A percentile compares a stretch with the other conserved stretches of the same genome.
Conservation (phyloP, 371 early-diverging fungal genomes). For the Mucor velutinosus region DNA sequence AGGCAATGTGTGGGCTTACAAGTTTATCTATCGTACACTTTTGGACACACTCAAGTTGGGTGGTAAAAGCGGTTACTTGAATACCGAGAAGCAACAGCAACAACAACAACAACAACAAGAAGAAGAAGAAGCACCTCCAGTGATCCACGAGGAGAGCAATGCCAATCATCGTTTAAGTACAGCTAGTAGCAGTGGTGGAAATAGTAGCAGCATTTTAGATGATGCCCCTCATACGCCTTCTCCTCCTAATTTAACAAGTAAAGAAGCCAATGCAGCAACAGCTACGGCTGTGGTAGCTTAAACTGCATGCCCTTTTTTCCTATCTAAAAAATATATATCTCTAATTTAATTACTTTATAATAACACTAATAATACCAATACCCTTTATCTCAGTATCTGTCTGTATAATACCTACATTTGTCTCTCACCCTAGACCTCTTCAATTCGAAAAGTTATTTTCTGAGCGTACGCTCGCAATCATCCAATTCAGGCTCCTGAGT, state of each 20-base stretch:
- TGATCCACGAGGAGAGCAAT: background rate
- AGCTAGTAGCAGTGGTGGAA: constrained; percentile 17
- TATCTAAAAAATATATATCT: background rate
- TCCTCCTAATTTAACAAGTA: background rate
- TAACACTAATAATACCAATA: background rate
- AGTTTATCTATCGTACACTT: constrained; percentile 81
- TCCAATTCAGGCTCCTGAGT: too few relatives aligned
- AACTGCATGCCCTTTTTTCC: background rate
- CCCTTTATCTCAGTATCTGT: background rate
- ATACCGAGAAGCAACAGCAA: constrained; percentile 1
- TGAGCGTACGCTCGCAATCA: too few relatives aligned
- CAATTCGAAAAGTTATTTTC: too few relatives aligned
- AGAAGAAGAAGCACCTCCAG: background rate
- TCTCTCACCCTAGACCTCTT: too few relatives aligned
- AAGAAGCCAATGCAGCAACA: background rate
- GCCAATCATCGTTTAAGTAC: constrained; percentile 14
- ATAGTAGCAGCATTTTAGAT: constrained; percentile 7
- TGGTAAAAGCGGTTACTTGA: constrained; percentile 50
- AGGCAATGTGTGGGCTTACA: constrained; percentile 94
- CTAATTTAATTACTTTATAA: background rate
- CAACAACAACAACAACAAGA: too few relatives aligned
- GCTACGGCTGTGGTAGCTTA: background rate
- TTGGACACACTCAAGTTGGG: constrained; percentile 62
- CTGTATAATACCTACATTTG: too few relatives aligned
- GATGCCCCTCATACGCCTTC: constrained; percentile 1